Base-by-base conservation (phyloP, 2,329 filamentous ascomycete species). In the Fusarium virguliforme region DNA sequence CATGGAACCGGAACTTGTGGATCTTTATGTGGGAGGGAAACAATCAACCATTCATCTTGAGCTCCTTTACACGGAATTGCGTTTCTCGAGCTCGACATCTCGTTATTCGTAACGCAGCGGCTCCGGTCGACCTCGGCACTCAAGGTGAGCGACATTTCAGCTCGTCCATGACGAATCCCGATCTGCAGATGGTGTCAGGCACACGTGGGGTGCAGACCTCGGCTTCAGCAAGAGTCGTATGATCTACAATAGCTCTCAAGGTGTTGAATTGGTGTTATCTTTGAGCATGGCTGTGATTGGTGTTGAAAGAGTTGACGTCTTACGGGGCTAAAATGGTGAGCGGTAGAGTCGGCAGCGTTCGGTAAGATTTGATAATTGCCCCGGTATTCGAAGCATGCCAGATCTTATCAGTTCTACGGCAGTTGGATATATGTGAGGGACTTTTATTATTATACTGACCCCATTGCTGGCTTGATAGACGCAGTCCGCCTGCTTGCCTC, bases 281-380 rank as follows among this genome's bases (percentile, higher is more conserved):
- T 38, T 15, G 8, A 4, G 12, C 4, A 8, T n/a, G 15, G 22
- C 26, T 35, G 50, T 37, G 50, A 37, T 69, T 69, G 67, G 67
- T 18, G 32, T 51, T 38, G 41, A 3, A 15, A 22, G 57, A 8
- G 26, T 55, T 70, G 38, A 70, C 67, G 67, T 46, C 67, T 70
- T 70, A 46, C 38, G 13, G 40, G 1, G 32, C 30, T 18, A 41
- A 37, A 51, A 70, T 70, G 64, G 38, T 62, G 67, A 62, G 48
- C 35, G 15, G 12, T 22, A 43, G 26, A 30, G 9, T 62, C 67
- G 67, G 67, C 51, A 67, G 41, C 46, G 55, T 34, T 60, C 67
- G 67, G 64, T 59, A 50, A 38, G 18, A n/a, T 9, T 28, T 13
- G 32, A n/a, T 13, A 34, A n/a, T 15, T 4, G n/a, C 50, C 13